These are phyloP conservation scores for Calendula officinalis DNA, from an alignment of 129 eudicot genomes.

Conservation along the genomic window DNA sequence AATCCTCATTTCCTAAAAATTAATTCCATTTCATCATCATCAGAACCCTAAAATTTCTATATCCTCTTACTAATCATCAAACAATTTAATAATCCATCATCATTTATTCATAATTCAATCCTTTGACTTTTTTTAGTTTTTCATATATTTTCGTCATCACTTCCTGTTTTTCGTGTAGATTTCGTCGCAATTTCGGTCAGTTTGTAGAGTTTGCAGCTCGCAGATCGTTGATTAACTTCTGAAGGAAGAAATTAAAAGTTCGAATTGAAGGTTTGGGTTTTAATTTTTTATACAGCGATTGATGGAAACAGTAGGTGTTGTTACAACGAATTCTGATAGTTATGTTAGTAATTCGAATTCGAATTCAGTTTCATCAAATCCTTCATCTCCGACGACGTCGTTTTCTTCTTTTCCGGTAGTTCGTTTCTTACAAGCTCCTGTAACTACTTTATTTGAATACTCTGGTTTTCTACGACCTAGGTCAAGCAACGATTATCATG, in stretches of 20 bases:
- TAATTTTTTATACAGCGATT: background rate
- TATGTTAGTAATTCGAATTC: conserved; percentile 17
- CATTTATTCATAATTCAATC: conserved; percentile 1
- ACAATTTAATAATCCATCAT: background rate
- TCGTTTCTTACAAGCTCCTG: conserved; percentile 59
- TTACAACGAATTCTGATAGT: conserved; percentile 25
- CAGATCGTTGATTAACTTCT: conserved; percentile 8
- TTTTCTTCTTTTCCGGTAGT: conserved; percentile 33
- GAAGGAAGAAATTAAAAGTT: background rate
- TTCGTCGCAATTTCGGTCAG: conserved; percentile 3
- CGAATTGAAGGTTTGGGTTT: conserved; percentile 16
- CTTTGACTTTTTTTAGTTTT: conserved; percentile 3
- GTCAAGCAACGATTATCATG: conserved; percentile 31
- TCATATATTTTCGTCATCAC: background rate
- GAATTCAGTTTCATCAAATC: conserved; percentile 2
- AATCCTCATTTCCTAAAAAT: conserved; percentile 7
- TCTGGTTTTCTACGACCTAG: conserved; percentile 47
- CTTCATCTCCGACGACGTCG: conserved; percentile 17
- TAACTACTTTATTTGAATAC: conserved; percentile 55
- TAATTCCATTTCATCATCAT: background rate
- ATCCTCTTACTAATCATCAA: background rate
- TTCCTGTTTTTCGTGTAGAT: background rate
- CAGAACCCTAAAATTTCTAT: background rate
- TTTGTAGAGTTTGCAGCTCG: conserved; percentile 3
- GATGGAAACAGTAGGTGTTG: conserved; percentile 32